Evolutionary conservation across 2,329 filamentous ascomycete genomes (phyloP).

Genomic region (Ascochyta clinopodiicola): DNA sequence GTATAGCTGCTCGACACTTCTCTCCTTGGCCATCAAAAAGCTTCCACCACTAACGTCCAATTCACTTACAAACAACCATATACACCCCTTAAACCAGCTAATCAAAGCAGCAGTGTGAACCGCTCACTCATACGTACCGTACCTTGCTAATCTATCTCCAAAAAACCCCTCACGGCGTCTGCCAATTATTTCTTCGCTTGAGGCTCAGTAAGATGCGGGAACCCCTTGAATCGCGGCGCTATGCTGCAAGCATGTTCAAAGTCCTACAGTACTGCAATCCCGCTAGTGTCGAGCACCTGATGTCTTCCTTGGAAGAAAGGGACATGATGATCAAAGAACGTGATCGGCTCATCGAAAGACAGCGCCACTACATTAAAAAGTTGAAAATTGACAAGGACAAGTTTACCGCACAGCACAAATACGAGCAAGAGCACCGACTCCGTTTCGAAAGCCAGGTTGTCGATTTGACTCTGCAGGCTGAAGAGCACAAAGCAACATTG

Average conservation of each 20-base stretch:
- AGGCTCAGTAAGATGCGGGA: not conserved
- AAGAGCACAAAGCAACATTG: not conserved
- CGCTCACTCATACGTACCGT: too few relatives aligned
- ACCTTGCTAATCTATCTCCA: not conserved
- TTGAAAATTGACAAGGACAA: not conserved
- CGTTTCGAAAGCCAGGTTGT: not conserved
- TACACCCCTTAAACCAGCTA: too few relatives aligned
- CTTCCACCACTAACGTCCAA: not conserved
- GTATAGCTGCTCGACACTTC: not conserved
- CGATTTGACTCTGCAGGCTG: not conserved
- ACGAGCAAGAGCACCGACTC: not conserved
- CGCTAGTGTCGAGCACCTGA: not conserved
- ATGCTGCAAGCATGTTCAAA: not conserved
- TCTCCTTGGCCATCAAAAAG: not conserved
- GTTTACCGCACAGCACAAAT: not conserved
- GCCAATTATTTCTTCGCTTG: not conserved
- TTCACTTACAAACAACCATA: not conserved
- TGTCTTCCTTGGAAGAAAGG: not conserved
- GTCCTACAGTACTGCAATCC: not conserved
- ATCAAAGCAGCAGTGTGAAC: too few relatives aligned
- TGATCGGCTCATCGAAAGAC: not conserved
- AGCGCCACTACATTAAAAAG: not conserved
- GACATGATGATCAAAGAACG: not conserved
- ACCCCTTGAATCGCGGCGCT: not conserved
- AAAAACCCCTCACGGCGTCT: not conserved